Percentiles rank a stretch among this genome's conserved stretches.
Evolutionary conservation across 768 basidiomycete genomes (phyloP).

Genomic region (Chlorophyllum brunneum): DNA sequence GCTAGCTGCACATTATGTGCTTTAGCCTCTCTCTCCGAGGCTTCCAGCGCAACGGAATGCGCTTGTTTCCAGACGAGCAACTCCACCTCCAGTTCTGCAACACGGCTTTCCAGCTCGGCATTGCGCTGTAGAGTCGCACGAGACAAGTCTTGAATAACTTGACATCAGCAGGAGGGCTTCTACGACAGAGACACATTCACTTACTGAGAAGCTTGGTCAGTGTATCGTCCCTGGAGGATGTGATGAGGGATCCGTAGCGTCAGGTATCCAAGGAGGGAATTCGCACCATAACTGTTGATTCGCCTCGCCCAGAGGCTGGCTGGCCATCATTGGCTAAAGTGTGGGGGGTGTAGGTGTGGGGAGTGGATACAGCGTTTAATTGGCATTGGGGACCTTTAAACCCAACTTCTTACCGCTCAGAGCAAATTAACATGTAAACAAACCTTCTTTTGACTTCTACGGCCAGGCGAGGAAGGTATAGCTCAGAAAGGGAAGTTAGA

Average conservation of each 20-base stretch:
- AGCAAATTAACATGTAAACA: slow-evolving; percentile 48
- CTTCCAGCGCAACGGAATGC: slow-evolving; percentile 57
- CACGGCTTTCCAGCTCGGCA: slow-evolving; percentile 56
- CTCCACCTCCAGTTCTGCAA: slow-evolving; percentile 68
- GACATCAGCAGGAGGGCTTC: slow-evolving; percentile 2
- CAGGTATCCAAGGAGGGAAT: slow-evolving; percentile 3
- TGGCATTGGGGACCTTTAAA: slow-evolving; percentile 41
- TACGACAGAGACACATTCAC: slow-evolving; percentile 1
- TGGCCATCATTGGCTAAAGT: slow-evolving; percentile 45
- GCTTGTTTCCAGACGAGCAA: slow-evolving; percentile 69
- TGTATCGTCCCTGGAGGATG: slow-evolving; percentile 56
- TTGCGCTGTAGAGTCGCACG: slow-evolving; percentile 61
- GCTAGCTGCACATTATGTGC: slow-evolving; percentile 67
- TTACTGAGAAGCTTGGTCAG: slow-evolving; percentile 59
- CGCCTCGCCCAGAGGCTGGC: slow-evolving; percentile 52
- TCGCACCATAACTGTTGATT: slow-evolving; percentile 65
- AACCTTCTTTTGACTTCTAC: slow-evolving; percentile 37
- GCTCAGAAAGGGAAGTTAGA: slow-evolving; percentile 41
- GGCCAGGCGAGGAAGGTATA: slow-evolving; percentile 43
- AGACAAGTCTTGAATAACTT: slow-evolving; percentile 48
- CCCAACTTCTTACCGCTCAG: slow-evolving; percentile 33
- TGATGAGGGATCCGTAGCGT: slow-evolving; percentile 5
- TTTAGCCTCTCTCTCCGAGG: slow-evolving; percentile 57
- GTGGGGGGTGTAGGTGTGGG: slow-evolving; percentile 27
- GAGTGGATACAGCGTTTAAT: slow-evolving; percentile 39